Conservation (phyloP, 176 grass and related monocot species). For the Carex pumila region DNA sequence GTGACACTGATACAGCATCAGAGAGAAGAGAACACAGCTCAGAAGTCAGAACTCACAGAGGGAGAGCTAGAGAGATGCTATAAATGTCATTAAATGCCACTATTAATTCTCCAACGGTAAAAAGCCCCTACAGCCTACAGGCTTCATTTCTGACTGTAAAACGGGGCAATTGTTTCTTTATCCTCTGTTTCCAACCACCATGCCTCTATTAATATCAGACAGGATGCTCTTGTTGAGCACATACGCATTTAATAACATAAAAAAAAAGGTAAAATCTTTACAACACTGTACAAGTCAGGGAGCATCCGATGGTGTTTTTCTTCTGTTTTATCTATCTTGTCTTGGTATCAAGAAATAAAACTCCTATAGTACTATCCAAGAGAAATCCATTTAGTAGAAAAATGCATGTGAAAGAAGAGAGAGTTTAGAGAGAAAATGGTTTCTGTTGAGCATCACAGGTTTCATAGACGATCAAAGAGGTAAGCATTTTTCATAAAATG, state of each 20-base stretch:
- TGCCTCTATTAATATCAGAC: not conserved
- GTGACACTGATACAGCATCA: not conserved
- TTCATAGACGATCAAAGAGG: slow-evolving; percentile 21
- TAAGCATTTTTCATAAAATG: not conserved
- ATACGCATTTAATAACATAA: not conserved
- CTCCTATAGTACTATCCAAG: not conserved
- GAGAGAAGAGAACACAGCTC: not conserved
- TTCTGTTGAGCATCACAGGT: not conserved
- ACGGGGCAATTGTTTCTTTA: not conserved
- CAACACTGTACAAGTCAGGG: not conserved
- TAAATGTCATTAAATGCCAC: not conserved
- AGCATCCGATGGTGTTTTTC: slow-evolving; percentile 5
- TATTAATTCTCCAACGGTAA: slow-evolving; percentile 17
- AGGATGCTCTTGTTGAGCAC: slow-evolving; percentile 1
- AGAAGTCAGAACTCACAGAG: not conserved
- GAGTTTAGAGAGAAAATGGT: not conserved
- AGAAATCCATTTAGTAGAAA: not conserved
- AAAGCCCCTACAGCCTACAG: not conserved
- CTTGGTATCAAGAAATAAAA: slow-evolving; percentile 2
- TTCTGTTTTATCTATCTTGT: not conserved
- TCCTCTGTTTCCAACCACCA: not conserved
- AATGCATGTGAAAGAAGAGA: not conserved
- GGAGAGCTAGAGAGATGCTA: not conserved
- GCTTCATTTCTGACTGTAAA: not conserved
- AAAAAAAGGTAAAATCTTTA: not conserved